phyloP scores from a whole-genome alignment of 495 filamentous ascomycete species.

The Penicillium egyptiacum region DNA sequence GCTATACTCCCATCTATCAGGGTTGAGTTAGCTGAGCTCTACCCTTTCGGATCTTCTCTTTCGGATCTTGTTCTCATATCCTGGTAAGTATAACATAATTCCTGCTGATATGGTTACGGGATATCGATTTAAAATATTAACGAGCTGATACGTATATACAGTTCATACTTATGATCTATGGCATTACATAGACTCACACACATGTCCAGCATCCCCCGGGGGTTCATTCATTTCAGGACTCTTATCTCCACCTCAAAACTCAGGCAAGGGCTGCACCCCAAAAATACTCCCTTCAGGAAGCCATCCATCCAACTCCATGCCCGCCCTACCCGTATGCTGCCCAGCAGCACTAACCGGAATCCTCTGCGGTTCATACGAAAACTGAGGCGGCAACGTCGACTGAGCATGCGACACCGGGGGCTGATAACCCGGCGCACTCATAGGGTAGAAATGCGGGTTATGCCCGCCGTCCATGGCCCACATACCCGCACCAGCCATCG shows the following conservation, averaged over 20 bases:
- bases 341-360: conserved; percentile 16
- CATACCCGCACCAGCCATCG: conserved; percentile 24
- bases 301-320: conserved; percentile 43
- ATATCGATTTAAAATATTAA: neutral
- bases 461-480: conserved; percentile 25
- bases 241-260: conserved; percentile 24
- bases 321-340: conserved; percentile 19
- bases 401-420: conserved; percentile 14
- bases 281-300: conserved; percentile 38
- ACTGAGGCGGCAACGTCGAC: conserved; percentile 24
- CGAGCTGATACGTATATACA: neutral
- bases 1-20: neutral
- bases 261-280: conserved; percentile 36
- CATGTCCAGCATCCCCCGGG: neutral
- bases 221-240: neutral
- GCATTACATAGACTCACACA: neutral
- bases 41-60: neutral
- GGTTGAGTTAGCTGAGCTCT: neutral
- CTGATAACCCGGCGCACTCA: conserved; percentile 21
- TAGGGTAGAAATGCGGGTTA: conserved; percentile 17
- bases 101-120: neutral
- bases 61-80: neutral
- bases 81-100: neutral
- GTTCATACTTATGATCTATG: neutral
- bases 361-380: conserved; percentile 31